A percentile compares a stretch with the other conserved stretches of the same genome.
Conservation (phyloP, 352 stramenopile species). For the Labyrinthula sp. region DNA sequence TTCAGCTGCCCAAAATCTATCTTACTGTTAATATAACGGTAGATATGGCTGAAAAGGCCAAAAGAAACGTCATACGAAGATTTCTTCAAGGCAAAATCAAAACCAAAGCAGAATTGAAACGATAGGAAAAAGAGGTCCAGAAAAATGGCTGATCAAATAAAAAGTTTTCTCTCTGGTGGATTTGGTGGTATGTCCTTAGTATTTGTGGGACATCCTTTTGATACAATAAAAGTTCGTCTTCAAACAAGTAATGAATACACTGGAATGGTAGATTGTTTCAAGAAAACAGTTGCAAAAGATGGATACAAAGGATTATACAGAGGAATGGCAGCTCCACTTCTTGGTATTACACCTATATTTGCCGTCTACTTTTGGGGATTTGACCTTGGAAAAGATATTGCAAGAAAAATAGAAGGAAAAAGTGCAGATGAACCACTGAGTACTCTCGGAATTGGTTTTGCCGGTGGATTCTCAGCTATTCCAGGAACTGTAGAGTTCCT, state of each 20-base stretch:
- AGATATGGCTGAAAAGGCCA: no score
- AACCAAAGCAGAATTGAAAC: no score
- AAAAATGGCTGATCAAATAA: conserved; percentile 41
- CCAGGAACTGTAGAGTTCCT: conserved; percentile 44
- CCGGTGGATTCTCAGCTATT: conserved; percentile 61
- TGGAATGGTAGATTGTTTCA: conserved; percentile 23
- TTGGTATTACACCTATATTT: conserved; percentile 61
- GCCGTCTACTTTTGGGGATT: conserved; percentile 90
- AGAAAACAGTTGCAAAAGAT: conserved; percentile 27
- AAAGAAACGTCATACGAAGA: no score
- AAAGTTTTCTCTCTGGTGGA: conserved; percentile 75
- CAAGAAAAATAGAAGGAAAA: conserved; percentile 38
- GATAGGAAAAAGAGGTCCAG: no score
- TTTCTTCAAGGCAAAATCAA: no score
- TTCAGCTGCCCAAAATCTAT: no score
- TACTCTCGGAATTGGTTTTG: conserved; percentile 61
- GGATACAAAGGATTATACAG: conserved; percentile 20
- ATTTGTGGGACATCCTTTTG: conserved; percentile 49
- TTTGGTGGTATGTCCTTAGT: conserved; percentile 63
- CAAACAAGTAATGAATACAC: conserved; percentile 38
- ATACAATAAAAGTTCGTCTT: conserved; percentile 59
- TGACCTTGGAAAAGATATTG: conserved; percentile 76
- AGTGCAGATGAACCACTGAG: conserved; percentile 43
- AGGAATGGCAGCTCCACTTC: conserved; percentile 14
- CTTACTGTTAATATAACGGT: no score